Evolutionary conservation across 768 basidiomycete genomes (phyloP).

Genomic region (Podaxis sp.): DNA sequence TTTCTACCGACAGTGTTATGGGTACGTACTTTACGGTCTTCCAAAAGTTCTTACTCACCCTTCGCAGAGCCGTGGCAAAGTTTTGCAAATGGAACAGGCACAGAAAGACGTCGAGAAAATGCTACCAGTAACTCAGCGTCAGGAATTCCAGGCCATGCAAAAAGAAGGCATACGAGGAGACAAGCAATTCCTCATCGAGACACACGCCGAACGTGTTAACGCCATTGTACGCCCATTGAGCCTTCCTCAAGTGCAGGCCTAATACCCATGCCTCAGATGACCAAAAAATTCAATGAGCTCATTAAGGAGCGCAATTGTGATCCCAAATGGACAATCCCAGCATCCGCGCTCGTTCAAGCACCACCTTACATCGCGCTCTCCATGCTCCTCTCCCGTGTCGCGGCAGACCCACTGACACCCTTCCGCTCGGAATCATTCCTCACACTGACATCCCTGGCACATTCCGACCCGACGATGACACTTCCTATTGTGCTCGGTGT

Average conservation of each 20-base stretch:
- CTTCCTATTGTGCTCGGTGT: constrained; percentile 71
- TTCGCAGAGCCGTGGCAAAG: constrained; percentile 53
- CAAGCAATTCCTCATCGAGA: constrained; percentile 43
- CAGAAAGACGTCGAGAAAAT: constrained; percentile 50
- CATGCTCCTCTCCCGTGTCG: constrained; percentile 44
- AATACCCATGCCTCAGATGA: constrained; percentile 34
- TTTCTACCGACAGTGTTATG: constrained; percentile 74
- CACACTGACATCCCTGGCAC: constrained; percentile 64
- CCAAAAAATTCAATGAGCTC: constrained; percentile 53
- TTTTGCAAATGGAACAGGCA: constrained; percentile 55
- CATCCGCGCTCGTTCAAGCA: constrained; percentile 63
- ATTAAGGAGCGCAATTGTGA: constrained; percentile 53
- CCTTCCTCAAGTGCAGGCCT: background rate
- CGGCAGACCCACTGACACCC: constrained; percentile 56
- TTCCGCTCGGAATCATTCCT: constrained; percentile 77
- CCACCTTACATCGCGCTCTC: constrained; percentile 71
- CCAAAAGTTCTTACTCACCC: constrained; percentile 7
- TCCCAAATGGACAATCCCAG: constrained; percentile 50
- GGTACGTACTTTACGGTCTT: constrained; percentile 39
- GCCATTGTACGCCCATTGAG: constrained; percentile 36
- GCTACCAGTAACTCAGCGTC: constrained; percentile 36
- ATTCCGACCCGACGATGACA: constrained; percentile 65
- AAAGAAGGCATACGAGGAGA: constrained; percentile 48
- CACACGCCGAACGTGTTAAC: constrained; percentile 44
- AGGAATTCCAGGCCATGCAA: constrained; percentile 51